phyloP scores from a whole-genome alignment of 768 basidiomycete species.

The Lenzites betulinus region DNA sequence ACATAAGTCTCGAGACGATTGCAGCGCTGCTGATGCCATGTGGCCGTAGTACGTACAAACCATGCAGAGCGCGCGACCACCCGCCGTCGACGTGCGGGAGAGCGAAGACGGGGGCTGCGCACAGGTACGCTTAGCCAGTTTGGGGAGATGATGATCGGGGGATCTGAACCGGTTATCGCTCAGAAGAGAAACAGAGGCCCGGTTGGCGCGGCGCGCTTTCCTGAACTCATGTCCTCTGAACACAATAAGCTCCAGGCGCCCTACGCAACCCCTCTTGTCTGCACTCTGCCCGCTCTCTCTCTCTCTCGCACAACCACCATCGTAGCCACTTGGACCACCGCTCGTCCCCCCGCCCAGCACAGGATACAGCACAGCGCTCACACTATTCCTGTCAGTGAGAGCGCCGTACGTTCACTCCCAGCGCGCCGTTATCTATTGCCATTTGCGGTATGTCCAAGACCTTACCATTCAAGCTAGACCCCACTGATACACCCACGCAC shows the following conservation, averaged over 20 bases:
- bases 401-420: background rate
- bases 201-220: background rate
- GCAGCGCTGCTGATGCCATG: background rate
- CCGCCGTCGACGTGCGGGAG: background rate
- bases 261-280: background rate
- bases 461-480: constrained; percentile 4
- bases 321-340: constrained; percentile 4
- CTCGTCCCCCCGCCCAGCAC: background rate
- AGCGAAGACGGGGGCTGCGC: background rate
- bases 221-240: constrained; percentile 9
- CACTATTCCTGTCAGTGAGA: background rate
- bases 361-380: background rate
- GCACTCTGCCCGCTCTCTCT: background rate
- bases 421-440: constrained; percentile 1
- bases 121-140: background rate
- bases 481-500: background rate
- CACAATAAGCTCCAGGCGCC: constrained; percentile 23
- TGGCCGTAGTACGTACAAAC: background rate
- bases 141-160: constrained; percentile 2
- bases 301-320: constrained; percentile 17
- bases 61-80: background rate
- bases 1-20: constrained; percentile 2
- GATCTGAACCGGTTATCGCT: constrained; percentile 1
- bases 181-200: constrained; percentile 5
- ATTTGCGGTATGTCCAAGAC: constrained; percentile 1